Evolutionary conservation across 2,329 filamentous ascomycete genomes (phyloP), one percentile per base, ranked within the genome.

Genomic region (Chaetothyriales sp.): DNA sequence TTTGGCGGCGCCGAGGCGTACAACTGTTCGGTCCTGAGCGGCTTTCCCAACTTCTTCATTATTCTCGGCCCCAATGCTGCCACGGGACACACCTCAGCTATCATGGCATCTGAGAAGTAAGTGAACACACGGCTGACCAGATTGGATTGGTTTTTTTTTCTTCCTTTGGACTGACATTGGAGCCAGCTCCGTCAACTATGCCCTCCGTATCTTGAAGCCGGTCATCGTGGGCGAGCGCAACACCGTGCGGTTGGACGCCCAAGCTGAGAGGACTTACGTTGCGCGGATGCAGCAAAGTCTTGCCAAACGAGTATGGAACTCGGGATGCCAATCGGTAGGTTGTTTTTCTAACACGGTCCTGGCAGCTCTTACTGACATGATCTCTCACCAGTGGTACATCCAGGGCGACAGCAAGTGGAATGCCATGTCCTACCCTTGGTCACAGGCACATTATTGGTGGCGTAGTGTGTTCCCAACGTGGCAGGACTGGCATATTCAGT

Each of bases 31-130:
- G 71, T 77, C 2, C 71, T 74, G 49, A 20, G 20, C 6, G 65
- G 66, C 5, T 64, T 78, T 47, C 75, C 74, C 1, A 78, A 78
- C 52, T 78, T 78, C 55, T 73, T 66, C 46, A 74, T 78, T 68
- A 66, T 79, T 47, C 79, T 78, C 60, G 77, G 76, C 0, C 76
- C 75, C 2, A 79, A 78, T 60, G 78, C 74, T 1, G 75, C 73
- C 49, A 65, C 73, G 50, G 76, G 73, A 0, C 73, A 77, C 60
- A 78, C 42, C 42, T 43, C 42, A 5, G 42, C 42, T 5, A 19
- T 43, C 15, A 43, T 43, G 42, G 42, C 42, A 43, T 43, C 42
- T n/a, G 42, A 43, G 18, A 43, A 43, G n/a, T n/a, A 3, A 19
- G 22, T 25, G 22, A 25, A 25, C 22, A 6, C 22, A 6, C 22